Conservation (phyloP, 192 early-diverging fungal species). For the Mortierella hygrophila region DNA sequence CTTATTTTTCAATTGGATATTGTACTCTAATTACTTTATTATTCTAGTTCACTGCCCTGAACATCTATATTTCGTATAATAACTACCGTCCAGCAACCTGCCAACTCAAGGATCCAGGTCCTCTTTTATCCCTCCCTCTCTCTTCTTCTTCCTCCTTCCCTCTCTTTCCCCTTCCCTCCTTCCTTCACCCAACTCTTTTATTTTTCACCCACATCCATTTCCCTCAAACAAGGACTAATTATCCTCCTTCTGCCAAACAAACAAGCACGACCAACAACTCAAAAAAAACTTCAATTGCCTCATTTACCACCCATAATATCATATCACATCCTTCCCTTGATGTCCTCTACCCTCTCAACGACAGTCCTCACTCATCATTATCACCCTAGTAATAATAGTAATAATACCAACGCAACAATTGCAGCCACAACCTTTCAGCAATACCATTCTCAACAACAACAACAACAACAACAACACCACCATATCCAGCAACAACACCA, state of each 20-base stretch:
- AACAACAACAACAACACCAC: neutral
- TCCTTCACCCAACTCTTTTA: neutral
- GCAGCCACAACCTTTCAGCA: neutral
- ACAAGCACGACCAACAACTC: neutral
- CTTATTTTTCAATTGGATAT: neutral
- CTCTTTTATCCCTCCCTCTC: neutral
- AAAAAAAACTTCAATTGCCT: neutral
- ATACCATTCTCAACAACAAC: neutral
- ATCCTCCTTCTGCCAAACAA: neutral
- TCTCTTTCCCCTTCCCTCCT: neutral
- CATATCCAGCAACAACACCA: neutral
- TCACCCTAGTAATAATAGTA: neutral
- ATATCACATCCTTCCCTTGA: neutral
- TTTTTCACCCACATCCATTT: neutral
- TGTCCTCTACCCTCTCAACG: neutral
- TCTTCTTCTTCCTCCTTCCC: neutral
- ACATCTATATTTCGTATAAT: neutral
- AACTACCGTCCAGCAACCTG: neutral
- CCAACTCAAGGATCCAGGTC: constrained; percentile 13
- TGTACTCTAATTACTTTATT: neutral
- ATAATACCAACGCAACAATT: neutral
- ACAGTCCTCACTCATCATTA: neutral
- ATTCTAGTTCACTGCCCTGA: neutral
- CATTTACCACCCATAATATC: neutral
- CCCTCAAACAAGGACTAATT: neutral